These are phyloP conservation scores for Sclerotinia nivalis DNA, from an alignment of 2,329 filamentous ascomycete genomes.

Conservation along the genomic window DNA sequence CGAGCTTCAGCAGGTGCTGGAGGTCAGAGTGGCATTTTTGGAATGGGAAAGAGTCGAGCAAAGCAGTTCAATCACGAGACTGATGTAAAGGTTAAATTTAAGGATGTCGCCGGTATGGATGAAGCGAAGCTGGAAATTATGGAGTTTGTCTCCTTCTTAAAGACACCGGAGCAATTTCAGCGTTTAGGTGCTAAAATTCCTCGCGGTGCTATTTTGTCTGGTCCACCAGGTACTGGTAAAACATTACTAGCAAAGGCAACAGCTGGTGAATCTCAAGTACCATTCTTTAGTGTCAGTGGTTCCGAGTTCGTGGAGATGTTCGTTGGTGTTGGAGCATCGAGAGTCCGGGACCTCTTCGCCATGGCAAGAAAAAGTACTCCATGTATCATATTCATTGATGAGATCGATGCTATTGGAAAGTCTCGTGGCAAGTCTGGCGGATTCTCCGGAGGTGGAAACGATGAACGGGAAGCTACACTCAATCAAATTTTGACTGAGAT, in stretches of 20 bases:
- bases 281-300: constrained; percentile 97
- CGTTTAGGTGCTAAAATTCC: constrained; percentile 96
- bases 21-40: constrained; percentile 79
- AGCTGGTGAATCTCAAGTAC: constrained; percentile 92
- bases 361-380: constrained; percentile 94
- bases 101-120: constrained; percentile 96
- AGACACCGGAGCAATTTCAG: constrained; percentile 89
- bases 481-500: constrained; percentile 99
- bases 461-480: constrained; percentile 93
- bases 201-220: constrained; percentile 91
- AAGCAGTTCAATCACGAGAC: constrained; percentile 98
- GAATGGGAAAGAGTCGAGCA: constrained; percentile 91
- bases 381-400: constrained; percentile 99
- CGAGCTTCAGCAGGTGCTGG: constrained; percentile 70
- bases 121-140: constrained; percentile 98
- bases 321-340: constrained; percentile 93
- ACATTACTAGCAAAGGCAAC: constrained; percentile 96
- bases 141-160: constrained; percentile 97
- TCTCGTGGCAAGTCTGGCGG: constrained; percentile 76
- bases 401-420: constrained; percentile 97
- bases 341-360: constrained; percentile 91
- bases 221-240: constrained; percentile 98
- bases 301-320: constrained; percentile 99
- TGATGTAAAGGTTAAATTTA: constrained; percentile 94
- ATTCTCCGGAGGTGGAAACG: constrained; percentile 80